A percentile compares a stretch with the other conserved stretches of the same genome.
These are phyloP conservation scores for Hanseniaspora osmophila DNA, from an alignment of 805 yeast genomes.

Conservation along the genomic window DNA sequence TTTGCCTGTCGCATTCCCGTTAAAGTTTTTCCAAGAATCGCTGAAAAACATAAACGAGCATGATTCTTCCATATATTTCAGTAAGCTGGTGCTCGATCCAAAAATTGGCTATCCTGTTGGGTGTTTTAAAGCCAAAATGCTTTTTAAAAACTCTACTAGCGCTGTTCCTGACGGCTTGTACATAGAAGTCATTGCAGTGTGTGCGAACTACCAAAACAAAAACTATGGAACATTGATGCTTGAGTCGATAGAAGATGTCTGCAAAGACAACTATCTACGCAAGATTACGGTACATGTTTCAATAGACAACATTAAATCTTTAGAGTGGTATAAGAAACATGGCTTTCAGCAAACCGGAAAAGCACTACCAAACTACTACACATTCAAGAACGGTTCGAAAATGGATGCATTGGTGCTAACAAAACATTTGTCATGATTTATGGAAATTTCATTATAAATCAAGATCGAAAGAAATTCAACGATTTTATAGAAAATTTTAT, in stretches of 20 bases:
- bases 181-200: conserved; percentile 54
- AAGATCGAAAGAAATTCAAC: too few relatives aligned
- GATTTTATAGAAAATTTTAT: neutral
- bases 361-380: conserved; percentile 30
- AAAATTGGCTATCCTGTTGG: conserved; percentile 65
- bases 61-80: conserved; percentile 12
- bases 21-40: conserved; percentile 14
- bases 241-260: conserved; percentile 39
- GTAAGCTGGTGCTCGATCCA: conserved; percentile 38
- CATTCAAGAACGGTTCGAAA: conserved; percentile 10
- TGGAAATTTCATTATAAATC: too few relatives aligned
- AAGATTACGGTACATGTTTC: conserved; percentile 40
- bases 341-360: conserved; percentile 32
- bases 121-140: conserved; percentile 44
- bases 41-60: conserved; percentile 4
- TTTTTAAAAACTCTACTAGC: conserved; percentile 25
- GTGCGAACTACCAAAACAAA: conserved; percentile 44
- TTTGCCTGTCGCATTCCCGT: conserved; percentile 13
- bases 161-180: conserved; percentile 39
- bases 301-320: conserved; percentile 26
- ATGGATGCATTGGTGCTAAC: conserved; percentile 13
- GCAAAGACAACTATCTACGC: conserved; percentile 30
- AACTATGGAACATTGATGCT: conserved; percentile 53
- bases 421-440: conserved; percentile 5
- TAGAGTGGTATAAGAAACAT: conserved; percentile 36